A percentile compares a stretch with the other conserved stretches of the same genome.
Evolutionary conservation across 495 filamentous ascomycete species (phyloP).

Genomic region (Penicillium arizonense): DNA sequence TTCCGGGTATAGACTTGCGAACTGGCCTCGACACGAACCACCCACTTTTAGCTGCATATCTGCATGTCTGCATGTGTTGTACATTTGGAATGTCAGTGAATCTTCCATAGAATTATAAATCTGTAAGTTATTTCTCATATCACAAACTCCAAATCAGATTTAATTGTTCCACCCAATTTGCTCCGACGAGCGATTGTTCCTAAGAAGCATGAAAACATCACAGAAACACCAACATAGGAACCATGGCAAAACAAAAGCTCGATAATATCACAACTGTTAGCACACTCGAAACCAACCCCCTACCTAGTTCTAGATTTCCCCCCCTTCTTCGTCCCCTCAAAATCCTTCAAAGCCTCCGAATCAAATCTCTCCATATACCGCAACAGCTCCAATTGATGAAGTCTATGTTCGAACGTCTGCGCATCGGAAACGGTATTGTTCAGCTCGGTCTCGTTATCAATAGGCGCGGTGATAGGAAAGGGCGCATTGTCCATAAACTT

Average conservation of each 20-base stretch:
- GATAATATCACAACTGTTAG: not conserved
- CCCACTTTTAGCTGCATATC: too few species aligned
- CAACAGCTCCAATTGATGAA: constrained; percentile 7
- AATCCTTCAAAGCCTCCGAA: not conserved
- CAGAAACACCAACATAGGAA: too few species aligned
- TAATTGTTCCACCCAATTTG: too few species aligned
- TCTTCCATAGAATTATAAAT: too few species aligned
- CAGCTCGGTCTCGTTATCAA: not conserved
- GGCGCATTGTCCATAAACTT: not conserved
- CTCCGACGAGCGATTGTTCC: too few species aligned
- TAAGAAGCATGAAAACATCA: too few species aligned
- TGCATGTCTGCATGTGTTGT: too few species aligned
- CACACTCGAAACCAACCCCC: not conserved
- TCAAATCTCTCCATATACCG: constrained; percentile 3
- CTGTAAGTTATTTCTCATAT: too few species aligned
- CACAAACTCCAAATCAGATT: too few species aligned
- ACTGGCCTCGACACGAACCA: not conserved
- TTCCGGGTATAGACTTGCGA: not conserved
- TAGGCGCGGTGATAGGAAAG: not conserved
- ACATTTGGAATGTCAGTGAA: too few species aligned
- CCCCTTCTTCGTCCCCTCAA: not conserved
- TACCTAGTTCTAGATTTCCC: not conserved
- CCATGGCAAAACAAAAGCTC: too few species aligned
- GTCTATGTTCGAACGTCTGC: constrained; percentile 2
- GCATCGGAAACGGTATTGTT: not conserved